Base-by-base conservation (phyloP, 805 yeast species). In the Candida silvatica region DNA sequence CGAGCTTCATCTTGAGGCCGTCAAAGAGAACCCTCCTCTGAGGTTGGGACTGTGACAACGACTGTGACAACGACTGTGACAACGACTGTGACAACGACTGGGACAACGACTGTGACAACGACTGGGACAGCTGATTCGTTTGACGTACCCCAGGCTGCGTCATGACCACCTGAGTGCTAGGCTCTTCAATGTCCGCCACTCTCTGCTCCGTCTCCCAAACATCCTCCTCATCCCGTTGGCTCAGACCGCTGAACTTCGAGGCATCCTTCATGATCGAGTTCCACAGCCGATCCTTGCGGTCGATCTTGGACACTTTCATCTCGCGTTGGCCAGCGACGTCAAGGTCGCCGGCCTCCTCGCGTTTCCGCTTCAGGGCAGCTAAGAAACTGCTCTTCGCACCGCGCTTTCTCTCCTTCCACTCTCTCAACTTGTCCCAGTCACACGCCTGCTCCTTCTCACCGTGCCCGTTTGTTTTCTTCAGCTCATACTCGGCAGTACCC, bases 401-500 rank as follows among this genome's bases (percentile, higher is more conserved):
- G 18, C 29, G 28, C 23, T 38, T 40, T 16, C 29, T 36, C 24
- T 19, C 34, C 7, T 35, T 39, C 49, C 44, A 39, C 35, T 37
- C 36, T 17, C 34, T 29, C 16, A 36, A 24, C 14, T 23, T 34
- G 1, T 33, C 40, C 49, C 39, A 37, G 32, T 58, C 58, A 37
- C 67, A 56, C 17, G 69, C 63, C 37, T 52, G 56, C 3, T 29
- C 23, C 6, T 52, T 49, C n/a, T 43, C 35, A 6, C 49, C 51
- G 17, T 39, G 39, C 4, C 44, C 44, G 32, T 27, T 48, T 37
- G 36, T 50, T 31, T 40, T 36, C 0, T 28, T 22, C 17, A 69
- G 40, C n/a, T 46, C 41, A 41, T 72, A 73, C 44, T 62, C 68
- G 6, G 50, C 49, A 14, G 52, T 46, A 31, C 56, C 59, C 20